Conservation (phyloP, 2,329 filamentous ascomycete genomes). For the Neofusicoccum umdonicola region DNA sequence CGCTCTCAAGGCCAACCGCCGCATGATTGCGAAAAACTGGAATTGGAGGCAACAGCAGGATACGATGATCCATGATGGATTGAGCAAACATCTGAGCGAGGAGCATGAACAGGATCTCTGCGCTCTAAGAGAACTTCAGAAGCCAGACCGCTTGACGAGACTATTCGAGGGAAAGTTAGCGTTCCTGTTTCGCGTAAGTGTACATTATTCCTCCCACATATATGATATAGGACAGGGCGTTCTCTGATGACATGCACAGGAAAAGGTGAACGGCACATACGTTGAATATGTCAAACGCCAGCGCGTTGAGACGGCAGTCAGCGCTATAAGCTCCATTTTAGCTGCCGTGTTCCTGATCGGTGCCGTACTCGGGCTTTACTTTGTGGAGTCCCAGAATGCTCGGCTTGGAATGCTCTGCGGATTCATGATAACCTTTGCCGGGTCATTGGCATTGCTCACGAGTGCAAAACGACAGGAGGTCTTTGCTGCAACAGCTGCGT, state of each 20-base stretch:
- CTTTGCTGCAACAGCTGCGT: constrained; percentile 22
- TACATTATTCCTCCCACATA: too few species aligned
- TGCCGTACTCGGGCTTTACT: constrained; percentile 20
- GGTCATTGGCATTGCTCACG: constrained; percentile 16
- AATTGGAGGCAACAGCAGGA: background rate
- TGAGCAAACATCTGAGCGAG: background rate
- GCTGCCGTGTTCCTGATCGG: constrained; percentile 19
- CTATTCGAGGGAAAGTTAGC: constrained; percentile 6
- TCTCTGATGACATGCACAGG: too few species aligned
- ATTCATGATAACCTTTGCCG: constrained; percentile 17
- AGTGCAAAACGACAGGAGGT: constrained; percentile 18
- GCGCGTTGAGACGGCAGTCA: background rate
- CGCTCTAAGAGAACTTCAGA: background rate
- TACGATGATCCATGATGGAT: background rate
- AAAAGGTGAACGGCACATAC: too few species aligned
- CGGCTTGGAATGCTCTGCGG: constrained; percentile 20
- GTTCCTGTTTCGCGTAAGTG: background rate
- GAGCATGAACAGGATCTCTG: constrained; percentile 7
- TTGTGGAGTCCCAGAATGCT: constrained; percentile 19
- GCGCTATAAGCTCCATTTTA: constrained; percentile 14
- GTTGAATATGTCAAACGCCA: background rate
- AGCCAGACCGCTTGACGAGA: constrained; percentile 3
- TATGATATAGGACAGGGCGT: too few species aligned
- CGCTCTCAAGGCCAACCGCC: background rate
- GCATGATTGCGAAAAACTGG: background rate